These are phyloP conservation scores for Fonsecaea monophora DNA, from an alignment of 2,329 filamentous ascomycete species.

Conservation along the genomic window DNA sequence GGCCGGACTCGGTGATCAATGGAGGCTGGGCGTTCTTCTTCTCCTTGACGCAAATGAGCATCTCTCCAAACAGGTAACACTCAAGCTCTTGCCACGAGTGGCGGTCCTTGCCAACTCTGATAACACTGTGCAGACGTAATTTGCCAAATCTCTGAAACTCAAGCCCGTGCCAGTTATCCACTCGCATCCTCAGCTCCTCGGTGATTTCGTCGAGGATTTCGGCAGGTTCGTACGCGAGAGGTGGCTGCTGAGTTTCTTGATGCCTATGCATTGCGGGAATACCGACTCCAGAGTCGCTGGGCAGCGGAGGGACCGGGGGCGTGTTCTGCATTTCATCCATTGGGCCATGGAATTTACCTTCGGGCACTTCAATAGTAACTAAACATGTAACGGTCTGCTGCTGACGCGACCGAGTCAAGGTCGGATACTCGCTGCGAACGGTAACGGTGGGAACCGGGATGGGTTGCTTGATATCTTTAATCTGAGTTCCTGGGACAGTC, in stretches of 20 bases:
- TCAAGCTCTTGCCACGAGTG: conserved; percentile 97
- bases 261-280: conserved; percentile 46
- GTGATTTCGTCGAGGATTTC: conserved; percentile 84
- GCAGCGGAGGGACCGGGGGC: conserved; percentile 58
- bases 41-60: conserved; percentile 99
- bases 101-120: conserved; percentile 94
- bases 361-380: conserved; percentile 90
- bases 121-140: conserved; percentile 83
- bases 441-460: conserved; percentile 92
- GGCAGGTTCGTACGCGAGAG: conserved; percentile 68
- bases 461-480: conserved; percentile 74
- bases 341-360: conserved; percentile 87
- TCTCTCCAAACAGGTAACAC: conserved; percentile 95
- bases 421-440: conserved; percentile 95
- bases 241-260: conserved; percentile 41
- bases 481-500: conserved; percentile 74
- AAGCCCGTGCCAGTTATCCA: conserved; percentile 97
- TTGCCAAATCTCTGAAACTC: conserved; percentile 89
- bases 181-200: conserved; percentile 80
- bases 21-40: conserved; percentile 76
- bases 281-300: conserved; percentile 56
- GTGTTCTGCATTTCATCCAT: conserved; percentile 73
- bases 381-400: conserved; percentile 95
- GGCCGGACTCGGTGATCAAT: conserved; percentile 67
- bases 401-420: conserved; percentile 86